Base-by-base conservation (phyloP, 768 basidiomycete genomes). In the Pisolithus sp. region DNA sequence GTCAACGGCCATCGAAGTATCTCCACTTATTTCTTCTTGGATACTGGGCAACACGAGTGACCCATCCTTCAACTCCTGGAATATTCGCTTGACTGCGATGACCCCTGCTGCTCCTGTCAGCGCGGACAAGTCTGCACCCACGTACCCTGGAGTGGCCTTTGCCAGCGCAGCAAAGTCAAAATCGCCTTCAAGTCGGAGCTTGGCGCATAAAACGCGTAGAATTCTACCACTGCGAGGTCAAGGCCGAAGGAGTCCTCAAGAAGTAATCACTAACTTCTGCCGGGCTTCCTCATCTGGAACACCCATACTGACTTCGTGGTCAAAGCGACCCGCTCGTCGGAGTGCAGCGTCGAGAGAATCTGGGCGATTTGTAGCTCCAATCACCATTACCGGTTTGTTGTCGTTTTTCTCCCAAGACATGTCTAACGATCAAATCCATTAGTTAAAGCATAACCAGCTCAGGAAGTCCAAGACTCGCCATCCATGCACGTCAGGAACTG, bases 401-500 rank as follows among this genome's bases (percentile, higher is more conserved):
- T 93, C 90, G 1, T 83, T 92, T 68, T 92, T 94, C 47, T 94
- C 90, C 92, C 90, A 94, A 24, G 94, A 88, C 70, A 98, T 77
- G 58, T 97, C 95, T 97, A 51, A n/a, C n/a, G n/a, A 17, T 12
- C 36, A 10, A 2, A 15, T 18, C 52, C 20, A 53, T 45, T 5
- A 17, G 28, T 20, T 5, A 9, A 12, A 7, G 31, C 20, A 21
- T 6, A 31, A 21, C 13, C 3, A 5, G 21, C 42, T 6, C 38
- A 21, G 13, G 18, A 1, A 9, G 10, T 17, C 7, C n/a, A 5
- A 26, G 26, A 63, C 81, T 40, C 59, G 96, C 95, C 95, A 67
- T 99, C 96, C 91, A 99, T 96, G 72, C 95, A 97, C 0, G 95
- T 98, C 50, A 98, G 69, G 57, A 99, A 89, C 66, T 99, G 96